Evolutionary conservation across 78 protist species (phyloP).

Genomic region (Salpingoeca rosetta): DNA sequence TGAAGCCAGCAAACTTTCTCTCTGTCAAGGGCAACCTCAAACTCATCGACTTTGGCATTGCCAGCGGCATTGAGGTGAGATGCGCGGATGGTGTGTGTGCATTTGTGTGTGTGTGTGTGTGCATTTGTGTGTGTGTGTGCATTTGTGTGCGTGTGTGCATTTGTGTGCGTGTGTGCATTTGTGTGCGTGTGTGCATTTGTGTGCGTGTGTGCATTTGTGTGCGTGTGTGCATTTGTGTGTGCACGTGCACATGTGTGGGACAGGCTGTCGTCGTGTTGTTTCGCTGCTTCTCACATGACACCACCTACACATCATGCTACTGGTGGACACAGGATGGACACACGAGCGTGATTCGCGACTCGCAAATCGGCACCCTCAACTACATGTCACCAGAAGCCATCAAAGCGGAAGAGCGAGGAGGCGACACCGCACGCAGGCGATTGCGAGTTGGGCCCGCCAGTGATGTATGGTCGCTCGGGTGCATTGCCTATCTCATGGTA

Average conservation of each 20-base stretch:
- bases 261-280: too few species aligned
- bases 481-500: slow-evolving; percentile 80
- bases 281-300: too few species aligned
- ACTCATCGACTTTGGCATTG: slow-evolving; percentile 96
- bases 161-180: too few species aligned
- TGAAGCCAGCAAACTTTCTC: slow-evolving; percentile 94
- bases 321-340: slow-evolving; percentile 32
- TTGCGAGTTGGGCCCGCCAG: slow-evolving; percentile 23
- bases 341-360: slow-evolving; percentile 15
- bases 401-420: not conserved
- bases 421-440: not conserved
- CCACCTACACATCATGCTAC: too few species aligned
- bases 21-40: slow-evolving; percentile 78
- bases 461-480: slow-evolving; percentile 91
- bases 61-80: slow-evolving; percentile 60
- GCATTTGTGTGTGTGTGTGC: too few species aligned
- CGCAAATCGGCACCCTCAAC: slow-evolving; percentile 85
- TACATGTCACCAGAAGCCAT: slow-evolving; percentile 95
- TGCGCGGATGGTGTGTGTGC: too few species aligned
- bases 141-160: too few species aligned
- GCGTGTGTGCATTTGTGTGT: too few species aligned
- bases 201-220: too few species aligned
- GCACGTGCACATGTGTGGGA: not conserved
- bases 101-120: too few species aligned
- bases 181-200: too few species aligned